Evolutionary conservation across 805 yeast genomes (phyloP).

Genomic region (Candida mattraensis): DNA sequence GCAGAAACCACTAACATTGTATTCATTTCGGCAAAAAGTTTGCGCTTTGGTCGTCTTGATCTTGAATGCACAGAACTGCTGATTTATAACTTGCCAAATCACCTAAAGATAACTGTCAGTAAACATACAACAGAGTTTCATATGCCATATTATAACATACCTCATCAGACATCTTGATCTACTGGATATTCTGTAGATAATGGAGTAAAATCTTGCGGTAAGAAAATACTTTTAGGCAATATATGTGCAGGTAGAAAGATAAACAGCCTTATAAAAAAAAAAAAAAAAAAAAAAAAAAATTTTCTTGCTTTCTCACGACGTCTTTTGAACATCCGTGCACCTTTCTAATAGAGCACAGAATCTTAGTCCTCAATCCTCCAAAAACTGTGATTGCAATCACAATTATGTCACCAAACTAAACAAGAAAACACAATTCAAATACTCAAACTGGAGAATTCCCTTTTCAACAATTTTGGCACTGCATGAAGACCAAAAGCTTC

Average conservation of each 20-base stretch:
- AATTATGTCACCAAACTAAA: no score
- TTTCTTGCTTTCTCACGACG: conserved; percentile 2
- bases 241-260: no score
- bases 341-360: no score
- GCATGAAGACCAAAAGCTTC: no score
- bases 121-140: background rate
- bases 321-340: conserved; percentile 8
- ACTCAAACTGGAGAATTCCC: no score
- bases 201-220: no score
- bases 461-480: no score
- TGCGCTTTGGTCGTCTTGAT: conserved; percentile 86
- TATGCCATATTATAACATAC: conserved; percentile 17
- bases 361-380: no score
- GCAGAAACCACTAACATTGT: conserved; percentile 93
- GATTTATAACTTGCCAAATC: conserved; percentile 96
- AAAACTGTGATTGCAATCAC: no score
- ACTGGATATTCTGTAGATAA: conserved; percentile 1
- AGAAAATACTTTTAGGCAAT: no score
- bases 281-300: conserved; percentile 6
- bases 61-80: conserved; percentile 94
- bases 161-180: conserved; percentile 29
- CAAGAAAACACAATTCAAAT: no score
- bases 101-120: conserved; percentile 48
- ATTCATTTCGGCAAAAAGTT: conserved; percentile 92
- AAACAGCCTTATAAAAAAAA: conserved; percentile 11